Evolutionary conservation across 1,284 basidiomycete species (phyloP), one percentile per base, ranked within the genome.

Genomic region (Sporisorium sorghi): DNA sequence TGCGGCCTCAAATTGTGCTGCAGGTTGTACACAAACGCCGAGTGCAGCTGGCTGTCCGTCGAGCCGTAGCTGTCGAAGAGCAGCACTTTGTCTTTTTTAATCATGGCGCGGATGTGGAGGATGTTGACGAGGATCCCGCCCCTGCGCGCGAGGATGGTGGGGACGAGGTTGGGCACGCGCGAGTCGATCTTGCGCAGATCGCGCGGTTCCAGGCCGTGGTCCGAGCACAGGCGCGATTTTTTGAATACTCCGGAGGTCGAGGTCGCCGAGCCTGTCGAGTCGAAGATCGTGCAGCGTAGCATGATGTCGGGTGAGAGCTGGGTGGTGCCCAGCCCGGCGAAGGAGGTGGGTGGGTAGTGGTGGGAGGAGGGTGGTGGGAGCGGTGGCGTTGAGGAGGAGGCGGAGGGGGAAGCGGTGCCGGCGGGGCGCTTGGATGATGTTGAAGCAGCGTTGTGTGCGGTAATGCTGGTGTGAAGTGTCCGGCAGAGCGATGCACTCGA

Each of bases 131-230:
- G 50, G 74, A 98, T 91, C 50, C 92, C 93, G 83, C 93, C 91
- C 79, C 91, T 90, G 67, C 96, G 89, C 43, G 93, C 90, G 47
- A 99, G 88, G 80, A 98, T 97, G 17, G 85, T 94, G 32, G 96
- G 95, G 15, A 98, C 93, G 59, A 96, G 89, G 85, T 95, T 97
- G 21, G 94, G 94, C 64, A 95, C 90, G 71, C 94, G 88, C 14
- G 93, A 94, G 87, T 98, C 96, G 78, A 99, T 93, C 87, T 97
- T 97, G 61, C 96, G 91, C 43, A 99, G 88, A 86, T 99, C 96
- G 87, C 96, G 91, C 72, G 94, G 92, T 92, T 97, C 64, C 59
- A 98, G 86, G 77, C 91, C 90, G 85, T 97, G 93, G 83, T 95
- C 92, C 43, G 89, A 86, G 85, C 93, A 94, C 54, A 99, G 88